Evolutionary conservation across 2,329 filamentous ascomycete genomes (phyloP).

Genomic region (Hypoxylon sp.): DNA sequence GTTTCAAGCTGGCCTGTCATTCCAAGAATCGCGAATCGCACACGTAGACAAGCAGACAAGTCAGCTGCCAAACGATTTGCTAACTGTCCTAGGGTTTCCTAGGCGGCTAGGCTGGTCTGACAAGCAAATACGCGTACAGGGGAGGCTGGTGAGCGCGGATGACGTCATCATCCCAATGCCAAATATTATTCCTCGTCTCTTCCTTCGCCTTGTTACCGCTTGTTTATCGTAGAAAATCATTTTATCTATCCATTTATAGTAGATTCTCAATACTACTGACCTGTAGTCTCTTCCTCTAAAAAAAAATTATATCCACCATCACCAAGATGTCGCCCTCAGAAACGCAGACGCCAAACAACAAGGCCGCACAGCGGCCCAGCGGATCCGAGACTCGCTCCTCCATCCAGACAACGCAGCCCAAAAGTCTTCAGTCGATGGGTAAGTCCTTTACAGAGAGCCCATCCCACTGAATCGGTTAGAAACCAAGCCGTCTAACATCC

Average conservation of each 20-base stretch:
- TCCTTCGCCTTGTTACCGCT: neutral
- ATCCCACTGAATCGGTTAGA: neutral
- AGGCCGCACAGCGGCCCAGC: constrained; percentile 11
- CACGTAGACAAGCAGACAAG: no score
- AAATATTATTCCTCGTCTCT: neutral
- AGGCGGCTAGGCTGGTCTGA: no score
- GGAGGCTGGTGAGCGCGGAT: no score
- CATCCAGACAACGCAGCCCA: constrained; percentile 27
- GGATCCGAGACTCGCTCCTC: neutral
- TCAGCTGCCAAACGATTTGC: no score
- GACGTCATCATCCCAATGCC: neutral
- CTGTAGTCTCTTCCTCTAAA: neutral
- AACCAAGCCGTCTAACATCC: constrained; percentile 9
- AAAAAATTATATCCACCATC: neutral
- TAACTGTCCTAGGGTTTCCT: no score
- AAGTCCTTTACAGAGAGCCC: neutral
- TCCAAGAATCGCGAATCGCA: no score
- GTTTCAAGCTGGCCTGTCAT: no score
- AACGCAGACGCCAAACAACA: constrained; percentile 3
- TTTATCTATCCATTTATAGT: neutral
- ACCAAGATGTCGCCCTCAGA: constrained; percentile 26
- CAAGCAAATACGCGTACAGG: no score
- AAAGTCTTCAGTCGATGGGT: constrained; percentile 30
- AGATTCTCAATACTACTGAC: neutral
- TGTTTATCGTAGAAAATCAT: neutral